These are phyloP conservation scores for Cyberlindnera galapagoensis DNA, from an alignment of 805 yeast species.

Conservation along the genomic window DNA sequence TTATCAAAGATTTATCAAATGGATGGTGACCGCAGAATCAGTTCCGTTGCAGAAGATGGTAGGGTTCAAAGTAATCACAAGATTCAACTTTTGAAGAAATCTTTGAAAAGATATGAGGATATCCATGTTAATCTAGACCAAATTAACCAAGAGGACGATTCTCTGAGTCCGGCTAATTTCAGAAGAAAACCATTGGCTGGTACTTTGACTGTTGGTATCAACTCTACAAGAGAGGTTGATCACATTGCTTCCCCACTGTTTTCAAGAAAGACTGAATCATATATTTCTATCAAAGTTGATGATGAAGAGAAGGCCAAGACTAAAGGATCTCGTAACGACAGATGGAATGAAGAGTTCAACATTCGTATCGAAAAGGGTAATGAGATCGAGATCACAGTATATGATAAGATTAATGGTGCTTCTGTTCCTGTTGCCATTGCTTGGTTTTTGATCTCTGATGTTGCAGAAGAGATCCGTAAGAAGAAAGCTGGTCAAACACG, in stretches of 20 bases:
- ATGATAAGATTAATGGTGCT: conserved; percentile 60
- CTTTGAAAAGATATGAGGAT: conserved; percentile 83
- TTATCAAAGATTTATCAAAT: conserved; percentile 76
- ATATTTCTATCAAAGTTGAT: conserved; percentile 75
- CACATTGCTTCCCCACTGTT: conserved; percentile 84
- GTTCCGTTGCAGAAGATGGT: conserved; percentile 86
- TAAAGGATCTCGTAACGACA: conserved; percentile 65
- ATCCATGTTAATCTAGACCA: conserved; percentile 68
- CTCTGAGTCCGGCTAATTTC: conserved; percentile 58
- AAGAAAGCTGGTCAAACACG: conserved; percentile 75
- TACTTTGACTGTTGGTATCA: conserved; percentile 60
- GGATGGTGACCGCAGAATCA: conserved; percentile 85
- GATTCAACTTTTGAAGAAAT: conserved; percentile 73
- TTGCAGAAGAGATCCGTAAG: conserved; percentile 91
- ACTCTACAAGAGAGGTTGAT: conserved; percentile 82
- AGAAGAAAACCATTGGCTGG: conserved; percentile 86
- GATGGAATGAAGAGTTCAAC: conserved; percentile 78
- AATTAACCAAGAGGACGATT: conserved; percentile 45
- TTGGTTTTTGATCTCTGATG: conserved; percentile 87
- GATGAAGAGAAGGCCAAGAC: conserved; percentile 80
- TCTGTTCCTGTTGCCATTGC: conserved; percentile 83
- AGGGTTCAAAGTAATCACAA: conserved; percentile 78
- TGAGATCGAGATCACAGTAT: conserved; percentile 83
- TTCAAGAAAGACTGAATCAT: conserved; percentile 72
- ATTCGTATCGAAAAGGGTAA: conserved; percentile 85